phyloP scores from a whole-genome alignment of 192 early-diverging fungal genomes.

The Coemansia sp. region DNA sequence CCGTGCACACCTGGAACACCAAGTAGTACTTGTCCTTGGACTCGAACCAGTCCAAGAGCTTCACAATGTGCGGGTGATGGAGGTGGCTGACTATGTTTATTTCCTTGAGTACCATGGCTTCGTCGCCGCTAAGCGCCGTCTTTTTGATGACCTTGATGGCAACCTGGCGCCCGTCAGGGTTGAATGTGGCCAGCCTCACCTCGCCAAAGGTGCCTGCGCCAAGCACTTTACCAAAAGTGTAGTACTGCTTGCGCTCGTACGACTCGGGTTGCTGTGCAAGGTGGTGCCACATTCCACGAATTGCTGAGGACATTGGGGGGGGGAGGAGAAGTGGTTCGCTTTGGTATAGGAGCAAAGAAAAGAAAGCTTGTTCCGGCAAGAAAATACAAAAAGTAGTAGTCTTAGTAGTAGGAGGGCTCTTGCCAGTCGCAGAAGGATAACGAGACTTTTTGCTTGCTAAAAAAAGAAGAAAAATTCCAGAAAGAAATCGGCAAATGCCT shows the following conservation, averaged over 20 bases:
- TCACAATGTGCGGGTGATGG: conserved; percentile 88
- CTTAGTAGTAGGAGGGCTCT: too few relatives aligned
- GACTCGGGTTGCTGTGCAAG: conserved; percentile 55
- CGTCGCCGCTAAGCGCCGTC: conserved; percentile 76
- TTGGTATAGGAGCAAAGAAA: background rate
- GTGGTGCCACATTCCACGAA: conserved; percentile 56
- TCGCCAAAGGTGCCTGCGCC: conserved; percentile 76
- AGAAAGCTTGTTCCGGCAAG: background rate
- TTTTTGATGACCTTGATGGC: conserved; percentile 95
- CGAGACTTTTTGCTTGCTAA: too few relatives aligned
- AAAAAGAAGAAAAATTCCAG: background rate
- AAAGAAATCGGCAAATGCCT: background rate
- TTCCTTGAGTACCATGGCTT: conserved; percentile 89
- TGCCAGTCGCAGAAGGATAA: too few relatives aligned
- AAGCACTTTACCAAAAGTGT: conserved; percentile 64
- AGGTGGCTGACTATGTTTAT: conserved; percentile 84
- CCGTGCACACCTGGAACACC: conserved; percentile 78
- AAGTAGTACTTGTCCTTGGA: conserved; percentile 75
- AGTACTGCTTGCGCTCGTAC: conserved; percentile 70
- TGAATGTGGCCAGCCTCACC: conserved; percentile 66
- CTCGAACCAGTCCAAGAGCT: conserved; percentile 73
- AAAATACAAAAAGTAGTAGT: too few relatives aligned
- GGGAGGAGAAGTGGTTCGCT: background rate
- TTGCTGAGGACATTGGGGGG: conserved; percentile 41
- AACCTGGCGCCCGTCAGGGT: conserved; percentile 74